Evolutionary conservation across 2,329 filamentous ascomycete genomes (phyloP).

Genomic region (Stylonectria norvegica): DNA sequence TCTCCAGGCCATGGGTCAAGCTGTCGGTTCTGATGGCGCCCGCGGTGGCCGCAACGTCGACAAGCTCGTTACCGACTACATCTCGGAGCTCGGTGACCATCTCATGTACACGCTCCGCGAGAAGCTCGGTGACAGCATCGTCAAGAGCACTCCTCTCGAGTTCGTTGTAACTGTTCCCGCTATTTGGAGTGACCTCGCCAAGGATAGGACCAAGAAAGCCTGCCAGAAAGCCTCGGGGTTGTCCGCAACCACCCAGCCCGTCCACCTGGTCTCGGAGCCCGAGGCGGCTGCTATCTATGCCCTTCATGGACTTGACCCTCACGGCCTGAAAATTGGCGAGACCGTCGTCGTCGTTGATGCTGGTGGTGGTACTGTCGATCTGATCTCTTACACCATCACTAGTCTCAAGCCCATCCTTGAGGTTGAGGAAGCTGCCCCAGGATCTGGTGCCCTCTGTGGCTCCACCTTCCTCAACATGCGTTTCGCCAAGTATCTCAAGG

Average conservation of each 20-base stretch:
- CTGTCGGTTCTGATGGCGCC: conserved; percentile 23
- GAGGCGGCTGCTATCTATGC: conserved; percentile 49
- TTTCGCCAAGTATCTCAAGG: conserved; percentile 40
- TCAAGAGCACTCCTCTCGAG: conserved; percentile 42
- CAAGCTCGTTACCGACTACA: conserved; percentile 45
- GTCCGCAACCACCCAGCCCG: conserved; percentile 27
- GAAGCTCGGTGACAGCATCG: conserved; percentile 40
- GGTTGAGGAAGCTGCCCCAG: conserved; percentile 43
- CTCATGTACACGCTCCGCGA: conserved; percentile 41
- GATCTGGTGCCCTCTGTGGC: conserved; percentile 45
- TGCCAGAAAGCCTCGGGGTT: conserved; percentile 36
- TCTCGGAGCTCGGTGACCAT: conserved; percentile 42
- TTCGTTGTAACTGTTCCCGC: conserved; percentile 55
- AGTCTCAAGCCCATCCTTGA: conserved; percentile 41
- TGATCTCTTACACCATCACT: conserved; percentile 48
- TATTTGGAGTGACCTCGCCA: conserved; percentile 53
- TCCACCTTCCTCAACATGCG: conserved; percentile 44
- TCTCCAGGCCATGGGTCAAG: conserved; percentile 31
- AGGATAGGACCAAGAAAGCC: conserved; percentile 45
- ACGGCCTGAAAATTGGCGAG: conserved; percentile 40
- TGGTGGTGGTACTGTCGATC: conserved; percentile 49
- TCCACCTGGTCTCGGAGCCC: conserved; percentile 46
- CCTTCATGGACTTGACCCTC: conserved; percentile 38
- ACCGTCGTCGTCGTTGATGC: conserved; percentile 51
- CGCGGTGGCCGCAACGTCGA: conserved; percentile 36